Evolutionary conservation across 345 rosid species (phyloP).

Genomic region (Salix arbutifolia): DNA sequence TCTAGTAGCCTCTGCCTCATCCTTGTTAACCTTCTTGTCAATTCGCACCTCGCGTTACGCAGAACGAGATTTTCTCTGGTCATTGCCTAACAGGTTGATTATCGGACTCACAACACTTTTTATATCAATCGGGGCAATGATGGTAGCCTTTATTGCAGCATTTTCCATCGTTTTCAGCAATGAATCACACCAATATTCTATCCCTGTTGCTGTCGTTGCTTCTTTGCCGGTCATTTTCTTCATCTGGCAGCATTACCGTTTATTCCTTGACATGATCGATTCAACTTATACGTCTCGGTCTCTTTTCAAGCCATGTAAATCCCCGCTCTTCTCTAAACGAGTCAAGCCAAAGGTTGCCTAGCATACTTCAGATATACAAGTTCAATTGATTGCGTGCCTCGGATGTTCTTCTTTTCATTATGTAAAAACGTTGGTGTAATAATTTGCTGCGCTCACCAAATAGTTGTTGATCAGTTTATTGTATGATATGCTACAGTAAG

Average conservation of each 20-base stretch:
- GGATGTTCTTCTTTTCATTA: no score
- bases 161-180: background rate
- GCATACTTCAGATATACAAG: no score
- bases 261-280: background rate
- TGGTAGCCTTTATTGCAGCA: background rate
- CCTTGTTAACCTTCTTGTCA: slow-evolving; percentile 1
- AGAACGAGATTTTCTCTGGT: background rate
- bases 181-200: no score
- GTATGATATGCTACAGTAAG: no score
- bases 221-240: background rate
- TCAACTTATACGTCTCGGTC: background rate
- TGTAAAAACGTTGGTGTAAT: no score
- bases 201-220: slow-evolving; percentile 3
- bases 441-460: no score
- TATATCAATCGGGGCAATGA: slow-evolving; percentile 16
- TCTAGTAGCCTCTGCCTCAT: background rate
- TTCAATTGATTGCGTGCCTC: no score
- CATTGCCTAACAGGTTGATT: slow-evolving; percentile 8
- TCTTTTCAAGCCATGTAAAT: background rate
- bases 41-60: slow-evolving; percentile 6
- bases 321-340: background rate
- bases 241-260: background rate
- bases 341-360: no score
- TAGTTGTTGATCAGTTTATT: no score
- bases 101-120: slow-evolving; percentile 1